phyloP scores from a whole-genome alignment of 1,284 basidiomycete genomes.

The Leccinum subfulvum region DNA sequence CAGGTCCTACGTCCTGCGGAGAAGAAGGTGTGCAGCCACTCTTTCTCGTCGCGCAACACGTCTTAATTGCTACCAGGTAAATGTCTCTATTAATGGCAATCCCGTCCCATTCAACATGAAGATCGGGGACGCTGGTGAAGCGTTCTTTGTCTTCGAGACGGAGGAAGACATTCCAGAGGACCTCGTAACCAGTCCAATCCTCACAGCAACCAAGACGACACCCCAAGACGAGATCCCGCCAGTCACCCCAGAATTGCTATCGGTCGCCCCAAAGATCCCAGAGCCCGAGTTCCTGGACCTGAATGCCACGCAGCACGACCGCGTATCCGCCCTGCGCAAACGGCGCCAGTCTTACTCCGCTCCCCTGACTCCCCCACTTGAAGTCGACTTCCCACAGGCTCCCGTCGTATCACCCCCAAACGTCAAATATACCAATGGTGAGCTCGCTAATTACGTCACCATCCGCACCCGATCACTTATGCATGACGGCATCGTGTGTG shows the following conservation, averaged over 20 bases:
- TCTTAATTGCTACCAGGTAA: conserved; percentile 52
- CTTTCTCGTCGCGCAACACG: not conserved
- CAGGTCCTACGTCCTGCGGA: conserved; percentile 93
- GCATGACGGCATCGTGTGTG: conserved; percentile 4
- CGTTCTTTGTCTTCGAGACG: conserved; percentile 98
- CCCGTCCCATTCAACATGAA: conserved; percentile 96
- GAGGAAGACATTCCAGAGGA: conserved; percentile 92
- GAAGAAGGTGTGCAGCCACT: conserved; percentile 67
- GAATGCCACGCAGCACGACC: conserved; percentile 22
- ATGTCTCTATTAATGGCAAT: conserved; percentile 77
- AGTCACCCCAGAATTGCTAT: conserved; percentile 24
- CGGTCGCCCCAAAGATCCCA: conserved; percentile 34
- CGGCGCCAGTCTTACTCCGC: conserved; percentile 30
- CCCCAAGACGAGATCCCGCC: conserved; percentile 28
- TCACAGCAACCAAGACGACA: conserved; percentile 59
- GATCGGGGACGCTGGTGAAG: conserved; percentile 97
- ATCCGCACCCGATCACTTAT: not conserved
- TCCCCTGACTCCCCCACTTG: conserved; percentile 25
- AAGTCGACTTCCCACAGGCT: conserved; percentile 22
- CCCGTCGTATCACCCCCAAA: conserved; percentile 52
- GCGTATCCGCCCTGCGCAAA: conserved; percentile 18
- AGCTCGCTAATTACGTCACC: conserved; percentile 34
- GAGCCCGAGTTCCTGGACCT: conserved; percentile 34
- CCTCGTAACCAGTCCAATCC: conserved; percentile 90
- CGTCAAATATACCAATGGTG: conserved; percentile 68